A percentile compares a stretch with the other conserved stretches of the same genome.
Evolutionary conservation across 2,329 filamentous ascomycete genomes (phyloP).

Genomic region (Nothopassalora personata): DNA sequence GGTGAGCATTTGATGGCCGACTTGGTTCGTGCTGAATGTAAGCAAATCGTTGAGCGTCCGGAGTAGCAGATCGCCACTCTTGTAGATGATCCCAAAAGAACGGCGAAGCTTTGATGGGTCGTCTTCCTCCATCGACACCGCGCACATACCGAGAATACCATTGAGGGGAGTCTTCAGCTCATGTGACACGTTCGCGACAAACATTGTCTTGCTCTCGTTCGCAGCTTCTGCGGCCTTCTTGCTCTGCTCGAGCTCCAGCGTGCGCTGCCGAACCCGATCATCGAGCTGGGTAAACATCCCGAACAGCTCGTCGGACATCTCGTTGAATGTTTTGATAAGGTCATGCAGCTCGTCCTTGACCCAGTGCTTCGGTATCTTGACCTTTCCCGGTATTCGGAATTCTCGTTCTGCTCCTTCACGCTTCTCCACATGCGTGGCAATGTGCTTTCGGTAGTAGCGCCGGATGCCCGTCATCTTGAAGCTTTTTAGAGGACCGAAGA

Average conservation of each 20-base stretch:
- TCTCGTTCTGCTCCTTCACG: slow-evolving; percentile 39
- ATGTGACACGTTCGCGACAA: slow-evolving; percentile 39
- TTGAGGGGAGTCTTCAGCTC: slow-evolving; percentile 93
- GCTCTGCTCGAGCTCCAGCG: slow-evolving; percentile 76
- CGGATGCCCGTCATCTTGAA: neutral
- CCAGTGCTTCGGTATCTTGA: slow-evolving; percentile 66
- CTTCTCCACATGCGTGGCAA: slow-evolving; percentile 16
- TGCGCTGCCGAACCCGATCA: slow-evolving; percentile 76
- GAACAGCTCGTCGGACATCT: slow-evolving; percentile 85
- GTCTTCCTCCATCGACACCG: slow-evolving; percentile 86
- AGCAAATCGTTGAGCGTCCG: slow-evolving; percentile 84
- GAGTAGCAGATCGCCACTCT: slow-evolving; percentile 75
- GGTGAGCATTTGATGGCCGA: slow-evolving; percentile 68
- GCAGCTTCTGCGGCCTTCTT: slow-evolving; percentile 92
- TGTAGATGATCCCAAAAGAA: slow-evolving; percentile 82
- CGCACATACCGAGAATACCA: slow-evolving; percentile 90
- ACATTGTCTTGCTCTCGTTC: slow-evolving; percentile 72
- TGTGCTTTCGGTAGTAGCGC: neutral
- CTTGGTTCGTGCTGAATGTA: slow-evolving; percentile 92
- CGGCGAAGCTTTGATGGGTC: slow-evolving; percentile 72
- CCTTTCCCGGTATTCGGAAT: slow-evolving; percentile 81
- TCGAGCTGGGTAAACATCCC: slow-evolving; percentile 82
- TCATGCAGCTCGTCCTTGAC: slow-evolving; percentile 82
- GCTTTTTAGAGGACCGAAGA: slow-evolving; percentile 34
- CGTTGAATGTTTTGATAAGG: slow-evolving; percentile 78